Conservation (phyloP, 2,329 filamentous ascomycete species). For the Lithohypha guttulata region DNA sequence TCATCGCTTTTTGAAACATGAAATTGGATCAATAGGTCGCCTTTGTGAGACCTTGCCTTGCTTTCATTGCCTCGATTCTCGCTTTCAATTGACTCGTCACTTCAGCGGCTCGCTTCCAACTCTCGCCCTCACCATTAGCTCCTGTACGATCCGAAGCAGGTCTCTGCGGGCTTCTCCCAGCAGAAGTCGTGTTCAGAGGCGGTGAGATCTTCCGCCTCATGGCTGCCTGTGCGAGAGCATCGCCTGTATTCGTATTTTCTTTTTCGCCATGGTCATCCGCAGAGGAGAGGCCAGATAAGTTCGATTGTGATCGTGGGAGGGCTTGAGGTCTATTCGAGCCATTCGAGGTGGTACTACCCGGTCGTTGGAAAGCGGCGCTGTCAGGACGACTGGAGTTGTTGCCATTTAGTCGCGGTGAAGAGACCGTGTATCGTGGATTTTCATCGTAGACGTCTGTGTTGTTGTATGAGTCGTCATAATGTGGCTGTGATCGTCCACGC, state of each 20-base stretch:
- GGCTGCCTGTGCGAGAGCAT: slow-evolving; percentile 26
- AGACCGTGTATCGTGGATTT: neutral
- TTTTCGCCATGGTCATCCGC: slow-evolving; percentile 51
- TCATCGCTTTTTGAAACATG: no score
- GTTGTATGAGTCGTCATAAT: slow-evolving; percentile 42
- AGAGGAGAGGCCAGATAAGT: slow-evolving; percentile 38
- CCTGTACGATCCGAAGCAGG: neutral
- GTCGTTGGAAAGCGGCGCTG: slow-evolving; percentile 18
- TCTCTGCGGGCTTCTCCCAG: slow-evolving; percentile 25
- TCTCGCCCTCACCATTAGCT: slow-evolving; percentile 61
- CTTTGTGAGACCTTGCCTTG: slow-evolving; percentile 35
- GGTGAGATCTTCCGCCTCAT: slow-evolving; percentile 36
- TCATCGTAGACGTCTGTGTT: slow-evolving; percentile 28
- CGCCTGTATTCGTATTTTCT: slow-evolving; percentile 47
- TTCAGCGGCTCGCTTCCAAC: slow-evolving; percentile 93
- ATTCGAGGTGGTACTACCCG: slow-evolving; percentile 15
- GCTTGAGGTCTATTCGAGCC: slow-evolving; percentile 1
- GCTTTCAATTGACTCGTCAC: slow-evolving; percentile 96
- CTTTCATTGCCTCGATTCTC: slow-evolving; percentile 97
- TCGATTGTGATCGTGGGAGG: slow-evolving; percentile 31
- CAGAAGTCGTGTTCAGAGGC: slow-evolving; percentile 29
- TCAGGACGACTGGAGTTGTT: slow-evolving; percentile 13
- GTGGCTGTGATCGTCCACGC: slow-evolving; percentile 12
- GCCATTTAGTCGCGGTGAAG: slow-evolving; percentile 10
- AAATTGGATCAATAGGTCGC: slow-evolving; percentile 15